These are phyloP conservation scores for Debaryomyces udenii DNA, from an alignment of 1,139 yeast genomes.

Conservation along the genomic window DNA sequence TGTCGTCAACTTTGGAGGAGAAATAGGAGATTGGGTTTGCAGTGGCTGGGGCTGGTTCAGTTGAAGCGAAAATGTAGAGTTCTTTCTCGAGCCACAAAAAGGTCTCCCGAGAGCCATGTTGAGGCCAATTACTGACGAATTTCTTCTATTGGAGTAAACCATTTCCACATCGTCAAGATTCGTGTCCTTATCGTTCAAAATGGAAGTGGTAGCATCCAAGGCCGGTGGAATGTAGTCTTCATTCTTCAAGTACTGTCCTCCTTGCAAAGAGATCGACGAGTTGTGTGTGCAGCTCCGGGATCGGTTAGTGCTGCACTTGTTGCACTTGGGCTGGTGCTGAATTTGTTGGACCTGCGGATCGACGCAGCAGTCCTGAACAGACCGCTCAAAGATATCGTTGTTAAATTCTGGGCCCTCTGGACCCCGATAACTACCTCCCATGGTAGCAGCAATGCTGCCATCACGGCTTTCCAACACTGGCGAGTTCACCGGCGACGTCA, in stretches of 20 bases:
- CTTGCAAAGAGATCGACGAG: slow-evolving; percentile 30
- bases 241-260: slow-evolving; percentile 32
- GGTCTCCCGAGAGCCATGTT: slow-evolving; percentile 63
- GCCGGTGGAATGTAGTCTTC: slow-evolving; percentile 83
- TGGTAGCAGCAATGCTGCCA: background rate
- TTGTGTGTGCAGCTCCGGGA: slow-evolving; percentile 32
- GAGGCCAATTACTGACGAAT: slow-evolving; percentile 58
- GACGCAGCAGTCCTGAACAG: slow-evolving; percentile 53
- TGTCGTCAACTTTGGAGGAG: slow-evolving; percentile 43
- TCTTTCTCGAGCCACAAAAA: slow-evolving; percentile 43
- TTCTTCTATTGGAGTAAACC: slow-evolving; percentile 62
- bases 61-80: slow-evolving; percentile 39
- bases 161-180: slow-evolving; percentile 71
- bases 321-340: slow-evolving; percentile 23
- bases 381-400: slow-evolving; percentile 56
- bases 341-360: slow-evolving; percentile 12
- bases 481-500: slow-evolving; percentile 17
- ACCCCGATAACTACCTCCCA: background rate
- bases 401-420: background rate
- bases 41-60: slow-evolving; percentile 19
- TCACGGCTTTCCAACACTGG: slow-evolving; percentile 12
- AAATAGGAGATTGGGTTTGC: slow-evolving; percentile 25
- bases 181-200: slow-evolving; percentile 57
- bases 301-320: slow-evolving; percentile 18
- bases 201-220: slow-evolving; percentile 73